Percentiles rank a stretch among this genome's conserved stretches.
phyloP scores from a whole-genome alignment of 305 asterid genomes.

The Solanum hybrid region DNA sequence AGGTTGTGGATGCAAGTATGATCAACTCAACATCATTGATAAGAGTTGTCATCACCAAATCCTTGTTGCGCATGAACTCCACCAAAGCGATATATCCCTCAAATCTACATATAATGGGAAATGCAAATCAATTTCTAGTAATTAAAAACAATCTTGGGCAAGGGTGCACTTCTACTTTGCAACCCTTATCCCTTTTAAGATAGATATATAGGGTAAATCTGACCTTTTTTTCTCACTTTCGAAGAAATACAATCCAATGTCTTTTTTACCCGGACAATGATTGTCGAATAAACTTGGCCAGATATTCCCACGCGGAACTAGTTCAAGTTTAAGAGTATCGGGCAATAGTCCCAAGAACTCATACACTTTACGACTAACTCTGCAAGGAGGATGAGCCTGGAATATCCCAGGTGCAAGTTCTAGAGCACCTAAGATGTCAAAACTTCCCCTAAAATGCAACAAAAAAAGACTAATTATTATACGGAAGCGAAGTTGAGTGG shows the following conservation, averaged over 20 bases:
- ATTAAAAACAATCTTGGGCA: not conserved
- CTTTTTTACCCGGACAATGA: not conserved
- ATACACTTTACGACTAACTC: not conserved
- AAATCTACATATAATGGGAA: not conserved
- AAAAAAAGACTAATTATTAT: not conserved
- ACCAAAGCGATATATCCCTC: not conserved
- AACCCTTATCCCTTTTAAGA: not conserved
- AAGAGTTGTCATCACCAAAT: not conserved
- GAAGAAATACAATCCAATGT: not conserved
- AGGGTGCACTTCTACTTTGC: not conserved
- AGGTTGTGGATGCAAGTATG: not conserved
- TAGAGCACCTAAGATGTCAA: not conserved
- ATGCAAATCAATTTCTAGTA: not conserved
- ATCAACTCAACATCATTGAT: not conserved
- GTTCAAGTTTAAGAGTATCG: not conserved
- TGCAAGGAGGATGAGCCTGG: not conserved
- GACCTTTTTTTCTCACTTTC: not conserved
- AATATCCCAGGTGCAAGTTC: not conserved
- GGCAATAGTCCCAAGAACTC: not conserved
- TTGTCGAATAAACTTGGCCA: not conserved
- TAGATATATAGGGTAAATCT: not conserved
- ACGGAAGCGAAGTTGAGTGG: not conserved
- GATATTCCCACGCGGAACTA: not conserved
- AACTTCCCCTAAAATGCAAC: not conserved
- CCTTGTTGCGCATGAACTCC: not conserved